Conservation (phyloP, 2,329 filamentous ascomycete species). For the Microdochium nivale region DNA sequence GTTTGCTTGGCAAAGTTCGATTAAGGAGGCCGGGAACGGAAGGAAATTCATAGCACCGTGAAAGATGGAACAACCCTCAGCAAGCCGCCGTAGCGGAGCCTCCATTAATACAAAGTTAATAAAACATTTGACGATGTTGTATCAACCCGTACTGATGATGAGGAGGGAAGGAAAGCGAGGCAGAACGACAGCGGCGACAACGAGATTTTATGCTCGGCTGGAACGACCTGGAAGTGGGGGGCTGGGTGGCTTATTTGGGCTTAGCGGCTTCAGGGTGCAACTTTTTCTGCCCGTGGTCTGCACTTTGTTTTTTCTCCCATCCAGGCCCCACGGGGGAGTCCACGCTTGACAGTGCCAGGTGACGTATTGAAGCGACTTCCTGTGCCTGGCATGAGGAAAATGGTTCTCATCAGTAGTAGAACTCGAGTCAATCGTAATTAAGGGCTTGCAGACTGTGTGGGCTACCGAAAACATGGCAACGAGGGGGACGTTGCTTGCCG, state of each 20-base stretch:
- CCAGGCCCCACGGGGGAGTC: too few species aligned
- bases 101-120: conserved; percentile 1
- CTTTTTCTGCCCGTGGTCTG: background rate
- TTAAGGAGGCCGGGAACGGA: conserved; percentile 1
- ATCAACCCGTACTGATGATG: conserved; percentile 1
- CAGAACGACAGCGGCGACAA: background rate
- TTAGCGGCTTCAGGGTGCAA: background rate
- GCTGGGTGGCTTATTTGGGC: background rate
- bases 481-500: too few species aligned
- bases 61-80: background rate
- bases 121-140: conserved; percentile 1
- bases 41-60: background rate
- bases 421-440: too few species aligned
- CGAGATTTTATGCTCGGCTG: background rate
- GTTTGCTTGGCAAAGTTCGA: background rate
- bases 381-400: too few species aligned
- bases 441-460: too few species aligned
- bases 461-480: too few species aligned
- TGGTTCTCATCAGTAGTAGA: too few species aligned
- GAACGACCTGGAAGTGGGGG: background rate
- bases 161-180: background rate
- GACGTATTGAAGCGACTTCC: too few species aligned
- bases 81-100: conserved; percentile 1
- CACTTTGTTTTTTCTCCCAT: background rate
- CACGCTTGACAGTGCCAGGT: too few species aligned